Conservation (phyloP, 805 yeast genomes). For the Pichia exigua region DNA sequence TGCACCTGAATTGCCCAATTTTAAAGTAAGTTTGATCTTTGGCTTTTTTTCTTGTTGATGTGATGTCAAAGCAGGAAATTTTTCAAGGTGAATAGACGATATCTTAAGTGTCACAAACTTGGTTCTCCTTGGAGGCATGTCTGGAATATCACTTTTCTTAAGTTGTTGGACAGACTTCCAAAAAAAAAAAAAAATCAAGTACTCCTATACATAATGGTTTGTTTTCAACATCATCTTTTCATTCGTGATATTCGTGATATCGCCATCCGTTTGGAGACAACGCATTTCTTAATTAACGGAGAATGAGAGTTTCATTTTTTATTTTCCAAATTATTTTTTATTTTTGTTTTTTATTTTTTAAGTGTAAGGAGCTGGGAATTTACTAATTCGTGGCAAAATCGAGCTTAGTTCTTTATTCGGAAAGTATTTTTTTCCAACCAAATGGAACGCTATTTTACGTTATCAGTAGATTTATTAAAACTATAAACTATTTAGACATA, state of each 20-base stretch:
- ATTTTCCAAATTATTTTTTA: too few relatives aligned
- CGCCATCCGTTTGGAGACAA: background rate
- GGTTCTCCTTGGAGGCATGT: slow-evolving; percentile 2
- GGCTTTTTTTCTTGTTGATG: slow-evolving; percentile 10
- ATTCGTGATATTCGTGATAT: background rate
- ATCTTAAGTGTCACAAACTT: slow-evolving; percentile 14
- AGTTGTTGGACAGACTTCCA: background rate
- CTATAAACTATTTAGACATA: background rate
- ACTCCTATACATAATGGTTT: background rate
- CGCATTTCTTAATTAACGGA: background rate
- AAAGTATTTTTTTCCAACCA: background rate
- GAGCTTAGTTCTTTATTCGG: background rate
- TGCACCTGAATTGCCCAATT: slow-evolving; percentile 1
- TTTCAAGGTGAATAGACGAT: slow-evolving; percentile 9
- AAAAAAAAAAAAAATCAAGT: background rate
- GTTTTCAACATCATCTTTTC: background rate
- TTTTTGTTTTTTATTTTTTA: too few relatives aligned
- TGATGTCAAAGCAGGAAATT: slow-evolving; percentile 14
- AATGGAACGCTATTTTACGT: background rate
- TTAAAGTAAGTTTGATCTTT: slow-evolving; percentile 5
- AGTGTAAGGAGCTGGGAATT: too few relatives aligned
- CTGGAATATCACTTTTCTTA: background rate
- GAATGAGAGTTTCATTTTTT: background rate
- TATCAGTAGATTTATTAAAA: background rate
- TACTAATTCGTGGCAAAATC: background rate